These are phyloP conservation scores for Amauroascus verrucosus DNA, from an alignment of 2,329 filamentous ascomycete species.

Conservation along the genomic window DNA sequence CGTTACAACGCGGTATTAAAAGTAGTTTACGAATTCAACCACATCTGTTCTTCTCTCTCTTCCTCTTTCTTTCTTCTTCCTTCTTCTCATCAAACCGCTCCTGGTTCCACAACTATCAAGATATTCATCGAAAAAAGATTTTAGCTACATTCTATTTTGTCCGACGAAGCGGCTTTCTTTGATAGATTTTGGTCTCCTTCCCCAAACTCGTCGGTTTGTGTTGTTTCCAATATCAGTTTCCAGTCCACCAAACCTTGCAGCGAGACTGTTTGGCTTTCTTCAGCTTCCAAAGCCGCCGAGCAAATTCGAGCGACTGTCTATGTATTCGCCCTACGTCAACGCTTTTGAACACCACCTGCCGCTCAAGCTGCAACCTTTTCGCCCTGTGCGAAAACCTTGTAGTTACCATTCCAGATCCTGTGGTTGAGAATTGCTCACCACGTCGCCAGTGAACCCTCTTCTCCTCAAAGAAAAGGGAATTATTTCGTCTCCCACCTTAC, in stretches of 20 bases:
- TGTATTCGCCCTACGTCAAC: constrained; percentile 97
- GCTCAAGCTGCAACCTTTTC: constrained; percentile 94
- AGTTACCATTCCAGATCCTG: constrained; percentile 80
- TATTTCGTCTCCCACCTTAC: constrained; percentile 17
- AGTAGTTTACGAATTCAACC: no score
- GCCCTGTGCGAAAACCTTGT: constrained; percentile 89
- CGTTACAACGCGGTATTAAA: no score
- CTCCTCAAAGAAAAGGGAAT: constrained; percentile 17
- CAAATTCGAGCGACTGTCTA: constrained; percentile 56
- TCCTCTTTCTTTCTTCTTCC: no score
- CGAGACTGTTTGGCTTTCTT: constrained; percentile 20
- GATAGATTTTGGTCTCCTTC: neutral
- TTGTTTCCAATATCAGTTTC: neutral
- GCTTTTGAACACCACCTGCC: constrained; percentile 89
- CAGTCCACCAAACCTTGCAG: neutral
- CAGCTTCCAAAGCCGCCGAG: constrained; percentile 27
- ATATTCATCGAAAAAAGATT: no score
- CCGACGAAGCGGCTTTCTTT: no score
- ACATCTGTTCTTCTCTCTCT: no score
- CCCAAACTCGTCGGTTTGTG: neutral
- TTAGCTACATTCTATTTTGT: no score
- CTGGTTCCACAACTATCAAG: no score
- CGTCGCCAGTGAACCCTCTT: constrained; percentile 20
- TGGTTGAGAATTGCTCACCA: constrained; percentile 57
- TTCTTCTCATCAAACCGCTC: no score